Conservation (phyloP, 208 protist species). For the Trypanosoma congolense region DNA sequence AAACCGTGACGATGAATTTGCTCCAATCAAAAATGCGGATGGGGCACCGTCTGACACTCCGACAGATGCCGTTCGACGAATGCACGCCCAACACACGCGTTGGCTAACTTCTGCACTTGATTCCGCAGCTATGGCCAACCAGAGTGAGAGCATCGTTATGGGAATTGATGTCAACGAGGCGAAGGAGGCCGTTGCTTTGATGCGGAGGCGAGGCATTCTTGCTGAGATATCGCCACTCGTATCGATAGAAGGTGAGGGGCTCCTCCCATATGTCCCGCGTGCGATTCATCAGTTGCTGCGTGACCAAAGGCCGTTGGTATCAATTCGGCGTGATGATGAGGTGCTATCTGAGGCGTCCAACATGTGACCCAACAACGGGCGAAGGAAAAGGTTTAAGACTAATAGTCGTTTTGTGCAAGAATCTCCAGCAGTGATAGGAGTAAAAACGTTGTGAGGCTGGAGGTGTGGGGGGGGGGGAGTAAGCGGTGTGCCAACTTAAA, state of each 20-base stretch:
- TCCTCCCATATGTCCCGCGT: conserved; percentile 24
- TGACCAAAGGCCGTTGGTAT: conserved; percentile 1
- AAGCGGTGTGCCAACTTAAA: too few relatives aligned
- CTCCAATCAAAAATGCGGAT: conserved; percentile 95
- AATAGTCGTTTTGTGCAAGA: too few relatives aligned
- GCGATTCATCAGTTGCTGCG: conserved; percentile 31
- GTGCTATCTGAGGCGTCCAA: conserved; percentile 10
- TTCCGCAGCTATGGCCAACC: conserved; percentile 9
- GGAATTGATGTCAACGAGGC: conserved; percentile 3
- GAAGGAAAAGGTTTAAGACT: not conserved
- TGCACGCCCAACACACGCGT: conserved; percentile 57
- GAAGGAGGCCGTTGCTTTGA: conserved; percentile 23
- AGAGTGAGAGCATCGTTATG: not conserved
- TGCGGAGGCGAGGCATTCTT: conserved; percentile 19
- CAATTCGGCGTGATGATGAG: conserved; percentile 22
- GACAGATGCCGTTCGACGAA: conserved; percentile 71
- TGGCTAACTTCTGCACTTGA: conserved; percentile 46
- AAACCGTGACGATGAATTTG: conserved; percentile 90
- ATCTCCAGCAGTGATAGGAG: too few relatives aligned
- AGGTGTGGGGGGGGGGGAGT: too few relatives aligned
- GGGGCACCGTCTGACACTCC: conserved; percentile 76
- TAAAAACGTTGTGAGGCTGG: too few relatives aligned
- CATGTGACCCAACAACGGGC: conserved; percentile 4
- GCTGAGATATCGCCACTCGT: conserved; percentile 92
- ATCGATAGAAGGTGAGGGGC: conserved; percentile 89